Percentiles rank a stretch among this genome's conserved stretches.
These are phyloP conservation scores for Botrytis sinoallii DNA, from an alignment of 2,329 filamentous ascomycete species.

Conservation along the genomic window DNA sequence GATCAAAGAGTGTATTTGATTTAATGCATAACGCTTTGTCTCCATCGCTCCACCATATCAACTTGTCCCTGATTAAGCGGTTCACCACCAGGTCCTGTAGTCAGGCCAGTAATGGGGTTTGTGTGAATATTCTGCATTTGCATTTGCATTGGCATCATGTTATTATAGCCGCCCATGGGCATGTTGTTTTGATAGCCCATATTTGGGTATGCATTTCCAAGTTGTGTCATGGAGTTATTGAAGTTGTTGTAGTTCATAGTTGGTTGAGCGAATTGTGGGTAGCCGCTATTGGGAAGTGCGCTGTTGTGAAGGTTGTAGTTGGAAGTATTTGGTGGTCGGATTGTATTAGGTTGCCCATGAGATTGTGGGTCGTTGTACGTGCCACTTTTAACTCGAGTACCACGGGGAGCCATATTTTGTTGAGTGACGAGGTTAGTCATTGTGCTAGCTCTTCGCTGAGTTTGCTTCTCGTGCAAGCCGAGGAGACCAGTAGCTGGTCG, in stretches of 20 bases:
- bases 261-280: slow-evolving; percentile 30
- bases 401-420: slow-evolving; percentile 16
- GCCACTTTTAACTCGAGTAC: slow-evolving; percentile 26
- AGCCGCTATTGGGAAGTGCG: slow-evolving; percentile 6
- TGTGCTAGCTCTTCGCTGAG: slow-evolving; percentile 28
- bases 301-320: slow-evolving; percentile 21
- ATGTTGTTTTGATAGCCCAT: slow-evolving; percentile 22
- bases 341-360: slow-evolving; percentile 26
- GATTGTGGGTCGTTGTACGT: slow-evolving; percentile 27
- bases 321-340: slow-evolving; percentile 19
- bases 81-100: slow-evolving; percentile 26
- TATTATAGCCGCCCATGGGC: slow-evolving; percentile 19
- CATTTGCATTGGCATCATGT: slow-evolving; percentile 27
- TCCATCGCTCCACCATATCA: slow-evolving; percentile 40
- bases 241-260: slow-evolving; percentile 24
- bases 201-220: slow-evolving; percentile 29
- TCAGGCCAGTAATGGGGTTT: slow-evolving; percentile 27
- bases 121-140: slow-evolving; percentile 23
- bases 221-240: slow-evolving; percentile 28
- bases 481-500: slow-evolving; percentile 34
- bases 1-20: neutral
- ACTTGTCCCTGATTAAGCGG: slow-evolving; percentile 36
- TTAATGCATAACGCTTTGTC: slow-evolving; percentile 39
- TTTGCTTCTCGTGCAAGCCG: slow-evolving; percentile 34
- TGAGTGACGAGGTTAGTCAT: slow-evolving; percentile 31